Conservation (phyloP, 2,329 filamentous ascomycete species). For the Fonsecaea monophora region DNA sequence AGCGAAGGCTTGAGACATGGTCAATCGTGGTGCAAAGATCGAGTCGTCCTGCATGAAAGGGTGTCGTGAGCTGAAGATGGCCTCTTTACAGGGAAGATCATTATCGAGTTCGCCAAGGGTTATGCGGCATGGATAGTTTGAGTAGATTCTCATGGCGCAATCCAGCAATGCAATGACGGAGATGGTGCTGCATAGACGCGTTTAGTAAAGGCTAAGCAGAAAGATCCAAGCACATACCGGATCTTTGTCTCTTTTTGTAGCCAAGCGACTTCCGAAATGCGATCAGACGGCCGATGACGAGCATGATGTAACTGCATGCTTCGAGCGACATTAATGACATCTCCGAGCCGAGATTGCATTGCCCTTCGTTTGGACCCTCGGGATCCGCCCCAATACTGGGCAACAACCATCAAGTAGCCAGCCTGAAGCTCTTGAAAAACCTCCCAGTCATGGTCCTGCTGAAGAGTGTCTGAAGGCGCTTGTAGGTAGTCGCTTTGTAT, state of each 20-base stretch:
- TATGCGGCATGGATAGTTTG: slow-evolving; percentile 54
- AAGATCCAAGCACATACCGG: slow-evolving; percentile 42
- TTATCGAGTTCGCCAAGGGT: slow-evolving; percentile 51
- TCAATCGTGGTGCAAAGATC: slow-evolving; percentile 47
- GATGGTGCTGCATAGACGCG: slow-evolving; percentile 44
- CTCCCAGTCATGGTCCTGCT: slow-evolving; percentile 43
- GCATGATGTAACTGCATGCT: slow-evolving; percentile 48
- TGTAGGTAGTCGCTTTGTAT: slow-evolving; percentile 41
- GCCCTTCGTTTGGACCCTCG: slow-evolving; percentile 48
- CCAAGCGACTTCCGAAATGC: slow-evolving; percentile 50
- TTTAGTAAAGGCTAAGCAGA: background rate
- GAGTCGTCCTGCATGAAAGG: slow-evolving; percentile 53
- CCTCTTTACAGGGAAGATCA: slow-evolving; percentile 53
- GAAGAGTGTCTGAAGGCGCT: slow-evolving; percentile 25
- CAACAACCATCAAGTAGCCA: slow-evolving; percentile 50
- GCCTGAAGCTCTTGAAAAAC: slow-evolving; percentile 53
- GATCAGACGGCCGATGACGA: slow-evolving; percentile 49
- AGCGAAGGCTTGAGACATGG: slow-evolving; percentile 49
- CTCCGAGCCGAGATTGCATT: slow-evolving; percentile 53
- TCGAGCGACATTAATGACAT: slow-evolving; percentile 52
- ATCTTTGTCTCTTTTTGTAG: slow-evolving; percentile 54
- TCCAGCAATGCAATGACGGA: slow-evolving; percentile 52
- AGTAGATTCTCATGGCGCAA: slow-evolving; percentile 54
- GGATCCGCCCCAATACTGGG: slow-evolving; percentile 55
- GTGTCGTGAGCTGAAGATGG: slow-evolving; percentile 49